Conservation (phyloP, 306 rosid species). For the Cicer chorassanicum region DNA sequence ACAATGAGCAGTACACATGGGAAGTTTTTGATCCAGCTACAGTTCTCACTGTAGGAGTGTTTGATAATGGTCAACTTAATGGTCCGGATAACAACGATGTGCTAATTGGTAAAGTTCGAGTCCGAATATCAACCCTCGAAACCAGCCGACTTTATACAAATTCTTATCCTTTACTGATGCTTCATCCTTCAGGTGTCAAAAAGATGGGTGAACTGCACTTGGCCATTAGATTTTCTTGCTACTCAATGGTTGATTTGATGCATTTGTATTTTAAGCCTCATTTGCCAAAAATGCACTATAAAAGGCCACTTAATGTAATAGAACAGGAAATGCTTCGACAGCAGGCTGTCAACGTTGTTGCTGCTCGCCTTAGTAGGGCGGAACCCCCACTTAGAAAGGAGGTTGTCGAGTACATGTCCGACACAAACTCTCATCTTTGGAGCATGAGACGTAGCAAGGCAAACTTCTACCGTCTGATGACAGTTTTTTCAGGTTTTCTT, state of each 20-base stretch:
- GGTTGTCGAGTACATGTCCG: conserved; percentile 93
- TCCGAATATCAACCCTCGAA: conserved; percentile 87
- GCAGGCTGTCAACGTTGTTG: conserved; percentile 83
- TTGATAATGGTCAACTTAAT: conserved; percentile 69
- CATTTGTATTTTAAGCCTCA: conserved; percentile 66
- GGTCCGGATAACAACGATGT: conserved; percentile 57
- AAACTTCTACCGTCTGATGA: conserved; percentile 79
- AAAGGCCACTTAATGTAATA: conserved; percentile 64
- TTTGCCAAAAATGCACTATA: conserved; percentile 93
- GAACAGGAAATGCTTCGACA: conserved; percentile 85
- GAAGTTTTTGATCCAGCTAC: conserved; percentile 91
- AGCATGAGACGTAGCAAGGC: conserved; percentile 99
- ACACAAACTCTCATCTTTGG: conserved; percentile 84
- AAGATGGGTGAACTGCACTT: conserved; percentile 93
- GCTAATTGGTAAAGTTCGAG: conserved; percentile 78
- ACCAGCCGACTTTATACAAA: conserved; percentile 79
- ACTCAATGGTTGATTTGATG: conserved; percentile 69
- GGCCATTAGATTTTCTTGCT: conserved; percentile 82
- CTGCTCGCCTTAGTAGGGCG: conserved; percentile 81
- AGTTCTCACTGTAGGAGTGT: conserved; percentile 87
- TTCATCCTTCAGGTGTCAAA: conserved; percentile 93
- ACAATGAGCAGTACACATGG: conserved; percentile 96
- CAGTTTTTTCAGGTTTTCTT: conserved; percentile 74
- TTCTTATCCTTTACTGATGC: conserved; percentile 73
- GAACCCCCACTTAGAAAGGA: conserved; percentile 93